Base-by-base conservation (phyloP, 2,329 filamentous ascomycete genomes). In the Monosporascus sp. region DNA sequence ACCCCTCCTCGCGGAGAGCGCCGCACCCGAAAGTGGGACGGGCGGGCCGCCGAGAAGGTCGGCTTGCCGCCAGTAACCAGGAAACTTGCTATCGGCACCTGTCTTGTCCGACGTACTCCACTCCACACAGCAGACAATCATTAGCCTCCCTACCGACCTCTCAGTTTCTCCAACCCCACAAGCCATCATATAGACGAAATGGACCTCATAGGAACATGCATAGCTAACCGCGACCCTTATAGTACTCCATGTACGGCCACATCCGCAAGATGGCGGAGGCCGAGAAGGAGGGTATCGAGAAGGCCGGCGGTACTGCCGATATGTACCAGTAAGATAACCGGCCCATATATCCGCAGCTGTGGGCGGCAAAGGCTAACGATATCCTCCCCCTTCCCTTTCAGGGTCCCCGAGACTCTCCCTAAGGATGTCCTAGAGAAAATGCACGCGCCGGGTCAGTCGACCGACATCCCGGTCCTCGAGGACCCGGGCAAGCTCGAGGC, bases 191-290 rank as follows among this genome's bases (percentile, higher is more conserved):
- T 8, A 47, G 45, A 56, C 59, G 61, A 53, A 64, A 55, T 51
- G 52, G 26, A 20, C 19, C 26, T 48, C 16, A 20, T 38, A 56
- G 22, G 52, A 44, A 40, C 49, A 35, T 37, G 16, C 37, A 37
- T 43, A 45, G 41, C 55, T 58, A 47, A 57, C 27, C 27, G 14
- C n/a, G 37, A 51, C 5, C 51, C 38, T 37, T 52, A 37, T 57
- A 94, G 89, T 96, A 96, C 78, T 95, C 91, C 62, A 89, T 91
- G 83, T 96, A 94, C 76, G 93, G 94, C 75, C 92, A 97, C 77
- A 87, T 97, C 74, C 77, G 81, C 74, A 76, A 85, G 69, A 73
- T 97, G 65, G 94, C 93, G 66, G 85, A 94, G 72, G 91, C 91
- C 59, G 92, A 97, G 79, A 89, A 92, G 80, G 85, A 82, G 68